Conservation (phyloP, 2,329 filamentous ascomycete species). For the Fusarium anthophilum region DNA sequence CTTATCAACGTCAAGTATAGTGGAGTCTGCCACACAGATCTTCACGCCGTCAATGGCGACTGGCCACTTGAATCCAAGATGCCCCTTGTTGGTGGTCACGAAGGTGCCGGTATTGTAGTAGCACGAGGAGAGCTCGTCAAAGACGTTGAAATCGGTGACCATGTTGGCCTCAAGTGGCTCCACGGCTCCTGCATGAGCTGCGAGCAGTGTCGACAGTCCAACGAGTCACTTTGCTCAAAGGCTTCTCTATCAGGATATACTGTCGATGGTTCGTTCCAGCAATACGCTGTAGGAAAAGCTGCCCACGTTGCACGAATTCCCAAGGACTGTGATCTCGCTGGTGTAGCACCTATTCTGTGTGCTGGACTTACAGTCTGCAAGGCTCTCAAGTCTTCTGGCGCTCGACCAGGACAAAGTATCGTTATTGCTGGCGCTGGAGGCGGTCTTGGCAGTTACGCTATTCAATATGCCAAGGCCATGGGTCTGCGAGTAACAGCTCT, state of each 20-base stretch:
- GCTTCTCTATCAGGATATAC: conserved; percentile 85
- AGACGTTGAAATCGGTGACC: conserved; percentile 80
- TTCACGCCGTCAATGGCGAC: conserved; percentile 80
- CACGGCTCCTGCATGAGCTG: conserved; percentile 85
- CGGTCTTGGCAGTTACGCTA: conserved; percentile 77
- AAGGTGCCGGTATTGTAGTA: conserved; percentile 82
- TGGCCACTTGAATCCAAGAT: conserved; percentile 83
- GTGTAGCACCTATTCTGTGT: conserved; percentile 81
- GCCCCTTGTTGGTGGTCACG: conserved; percentile 81
- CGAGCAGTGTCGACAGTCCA: conserved; percentile 78
- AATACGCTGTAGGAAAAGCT: conserved; percentile 86
- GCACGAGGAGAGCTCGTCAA: conserved; percentile 77
- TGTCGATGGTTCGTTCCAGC: conserved; percentile 88
- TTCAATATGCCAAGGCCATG: conserved; percentile 91
- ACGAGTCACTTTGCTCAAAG: conserved; percentile 82
- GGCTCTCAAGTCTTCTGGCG: conserved; percentile 80
- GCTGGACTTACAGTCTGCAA: conserved; percentile 88
- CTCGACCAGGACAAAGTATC: conserved; percentile 75
- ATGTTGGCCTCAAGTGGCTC: conserved; percentile 89
- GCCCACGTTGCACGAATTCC: conserved; percentile 82
- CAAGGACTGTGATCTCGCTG: conserved; percentile 76
- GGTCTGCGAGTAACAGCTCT: conserved; percentile 80
- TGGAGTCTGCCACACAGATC: conserved; percentile 89
- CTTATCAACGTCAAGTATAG: conserved; percentile 88
- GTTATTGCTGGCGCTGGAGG: conserved; percentile 86